Evolutionary conservation across 495 filamentous ascomycete species (phyloP), one percentile per base, ranked within the genome.

Genomic region (Lepidopterella palustris): DNA sequence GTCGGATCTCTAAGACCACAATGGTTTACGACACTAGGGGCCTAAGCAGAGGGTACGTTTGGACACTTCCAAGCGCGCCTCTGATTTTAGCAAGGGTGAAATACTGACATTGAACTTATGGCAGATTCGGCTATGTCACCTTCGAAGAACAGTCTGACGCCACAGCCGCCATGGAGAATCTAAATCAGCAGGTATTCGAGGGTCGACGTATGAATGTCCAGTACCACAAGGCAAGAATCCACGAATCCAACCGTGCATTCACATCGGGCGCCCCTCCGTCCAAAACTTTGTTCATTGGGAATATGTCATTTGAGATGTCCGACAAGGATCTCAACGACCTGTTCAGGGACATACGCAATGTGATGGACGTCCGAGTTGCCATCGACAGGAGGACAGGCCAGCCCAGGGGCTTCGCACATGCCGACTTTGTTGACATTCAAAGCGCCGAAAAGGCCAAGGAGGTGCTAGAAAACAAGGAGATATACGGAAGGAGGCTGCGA

Each of bases 321-420:
- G 93, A 97, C 65, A 81, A 81, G 35, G 93, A 98, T 63, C 75
- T 98, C 27, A 91, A 95, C 70, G 75, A 83, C 25, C 73, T 97
- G 26, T 95, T 98, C 78, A 72, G 78, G 42, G 82, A 83, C 13
- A 74, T 96, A 40, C 72, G 77, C 29, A 87, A 88, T 69, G 79
- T 93, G 23, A 72, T 80, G 56, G 92, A 97, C 64, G 84, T 98
- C 29, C 84, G 93, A 47, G 85, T 98, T 29, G 87, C 93, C 35
- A 87, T 97, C 61, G 93, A 98, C 72, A 82, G 90, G 50, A 81
- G 86, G 24, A 92, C 91, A 4, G 92, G 93, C 13, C 85, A 89
- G 72, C 89, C 88, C 18, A 82, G 89, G 63, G 93, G 93, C 48
- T 98, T 96, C 68, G 87, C 85, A 9, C 93, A 97, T 70, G 88